Conservation (phyloP, 2,329 filamentous ascomycete genomes). For the Calonectria leucothoes region DNA sequence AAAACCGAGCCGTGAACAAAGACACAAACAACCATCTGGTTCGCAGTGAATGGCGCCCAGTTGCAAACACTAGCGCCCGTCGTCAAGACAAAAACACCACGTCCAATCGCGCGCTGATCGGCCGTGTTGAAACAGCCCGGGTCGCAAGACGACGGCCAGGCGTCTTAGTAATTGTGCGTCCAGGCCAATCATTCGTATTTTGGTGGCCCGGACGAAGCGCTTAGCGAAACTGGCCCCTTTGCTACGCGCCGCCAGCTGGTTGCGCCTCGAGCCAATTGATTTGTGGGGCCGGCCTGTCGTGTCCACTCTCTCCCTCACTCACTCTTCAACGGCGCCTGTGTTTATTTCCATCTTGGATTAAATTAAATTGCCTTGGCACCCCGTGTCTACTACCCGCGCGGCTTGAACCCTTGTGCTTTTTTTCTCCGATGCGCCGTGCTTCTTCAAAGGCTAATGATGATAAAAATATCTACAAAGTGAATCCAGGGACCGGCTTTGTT, state of each 20-base stretch:
- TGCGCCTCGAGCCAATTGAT: neutral
- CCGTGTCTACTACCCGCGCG: neutral
- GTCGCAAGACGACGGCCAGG: conserved; percentile 1
- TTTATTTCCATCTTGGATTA: too few species aligned
- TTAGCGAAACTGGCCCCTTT: conserved; percentile 36
- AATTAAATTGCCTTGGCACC: neutral
- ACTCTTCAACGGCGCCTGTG: neutral
- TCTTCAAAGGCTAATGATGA: neutral
- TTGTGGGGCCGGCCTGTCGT: neutral
- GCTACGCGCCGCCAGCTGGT: neutral
- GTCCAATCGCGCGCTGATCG: conserved; percentile 31
- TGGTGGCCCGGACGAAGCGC: conserved; percentile 32
- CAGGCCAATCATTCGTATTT: conserved; percentile 35
- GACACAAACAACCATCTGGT: neutral
- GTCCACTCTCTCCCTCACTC: neutral
- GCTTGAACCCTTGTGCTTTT: neutral
- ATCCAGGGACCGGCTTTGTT: neutral
- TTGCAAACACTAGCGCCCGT: conserved; percentile 17
- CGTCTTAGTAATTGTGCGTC: neutral
- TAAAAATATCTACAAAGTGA: neutral
- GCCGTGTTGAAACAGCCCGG: conserved; percentile 22
- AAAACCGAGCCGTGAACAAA: neutral
- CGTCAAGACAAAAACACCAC: neutral
- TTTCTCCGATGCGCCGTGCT: neutral
- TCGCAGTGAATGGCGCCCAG: neutral